phyloP scores from a whole-genome alignment of 2,329 filamentous ascomycete species.

The Aspergillus sp. region DNA sequence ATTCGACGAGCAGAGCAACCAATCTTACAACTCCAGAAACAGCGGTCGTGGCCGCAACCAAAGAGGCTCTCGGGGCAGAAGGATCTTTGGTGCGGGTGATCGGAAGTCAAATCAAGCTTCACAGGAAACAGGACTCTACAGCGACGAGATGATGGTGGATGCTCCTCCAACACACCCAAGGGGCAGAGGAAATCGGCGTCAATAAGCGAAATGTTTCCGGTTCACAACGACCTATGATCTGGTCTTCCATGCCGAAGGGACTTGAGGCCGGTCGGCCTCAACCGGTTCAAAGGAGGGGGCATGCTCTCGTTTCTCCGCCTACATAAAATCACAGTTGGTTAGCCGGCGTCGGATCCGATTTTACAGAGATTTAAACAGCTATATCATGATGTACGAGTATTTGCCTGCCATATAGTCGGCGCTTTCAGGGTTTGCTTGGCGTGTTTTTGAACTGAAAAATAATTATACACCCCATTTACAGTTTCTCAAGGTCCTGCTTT shows the following conservation, averaged over 20 bases:
- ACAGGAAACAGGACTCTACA: constrained; percentile 38
- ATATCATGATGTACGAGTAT: background rate
- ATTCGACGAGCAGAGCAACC: constrained; percentile 34
- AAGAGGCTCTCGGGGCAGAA: constrained; percentile 22
- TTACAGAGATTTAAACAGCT: background rate
- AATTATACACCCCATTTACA: background rate
- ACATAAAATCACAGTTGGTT: background rate
- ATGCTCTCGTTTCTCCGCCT: background rate
- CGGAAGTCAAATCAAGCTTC: constrained; percentile 18
- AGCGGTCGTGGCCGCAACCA: constrained; percentile 20
- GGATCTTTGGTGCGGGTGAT: constrained; percentile 15
- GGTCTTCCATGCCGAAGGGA: background rate
- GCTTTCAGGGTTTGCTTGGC: background rate
- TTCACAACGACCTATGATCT: background rate
- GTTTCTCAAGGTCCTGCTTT: background rate
- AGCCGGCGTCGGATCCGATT: background rate
- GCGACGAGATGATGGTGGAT: constrained; percentile 48
- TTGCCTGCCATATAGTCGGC: background rate
- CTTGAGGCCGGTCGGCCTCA: background rate
- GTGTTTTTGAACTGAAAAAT: background rate
- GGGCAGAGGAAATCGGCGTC: constrained; percentile 26
- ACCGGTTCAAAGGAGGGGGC: background rate
- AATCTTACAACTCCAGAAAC: constrained; percentile 15
- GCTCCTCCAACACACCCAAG: constrained; percentile 32
- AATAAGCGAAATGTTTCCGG: constrained; percentile 6